These are phyloP conservation scores for Petrea volubilis DNA, from an alignment of 257 asterid genomes.

Conservation along the genomic window DNA sequence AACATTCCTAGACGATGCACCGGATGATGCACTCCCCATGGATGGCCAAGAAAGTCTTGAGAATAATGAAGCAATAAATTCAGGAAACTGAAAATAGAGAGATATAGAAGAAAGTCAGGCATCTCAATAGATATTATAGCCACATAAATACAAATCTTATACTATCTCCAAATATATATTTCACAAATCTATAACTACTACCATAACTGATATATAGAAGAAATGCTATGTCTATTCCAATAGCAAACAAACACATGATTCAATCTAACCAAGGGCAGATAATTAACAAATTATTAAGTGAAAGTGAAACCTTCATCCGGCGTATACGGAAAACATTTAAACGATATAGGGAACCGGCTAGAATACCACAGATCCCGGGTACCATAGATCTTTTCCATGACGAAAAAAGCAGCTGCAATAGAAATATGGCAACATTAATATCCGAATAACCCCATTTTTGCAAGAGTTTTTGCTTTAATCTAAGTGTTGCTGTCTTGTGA, in stretches of 20 bases:
- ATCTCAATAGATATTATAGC: background rate
- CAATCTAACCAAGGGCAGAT: too few species aligned
- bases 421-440: constrained; percentile 18
- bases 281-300: too few species aligned
- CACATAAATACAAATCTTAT: background rate
- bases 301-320: constrained; percentile 73
- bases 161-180: background rate
- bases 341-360: constrained; percentile 89
- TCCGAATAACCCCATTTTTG: background rate
- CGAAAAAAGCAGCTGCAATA: constrained; percentile 83
- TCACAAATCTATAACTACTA: background rate
- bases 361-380: constrained; percentile 95
- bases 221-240: background rate
- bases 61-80: constrained; percentile 69
- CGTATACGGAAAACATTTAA: constrained; percentile 69
- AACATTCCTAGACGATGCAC: constrained; percentile 62
- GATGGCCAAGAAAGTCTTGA: constrained; percentile 77
- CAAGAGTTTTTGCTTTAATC: background rate
- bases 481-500: background rate
- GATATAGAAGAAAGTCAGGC: constrained; percentile 24
- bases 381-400: constrained; percentile 96
- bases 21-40: constrained; percentile 52
- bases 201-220: background rate
- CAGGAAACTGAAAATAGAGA: constrained; percentile 71
- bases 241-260: constrained; percentile 1